A percentile compares a stretch with the other conserved stretches of the same genome.
Conservation (phyloP, 2,329 filamentous ascomycete genomes). For the Trichoderma endophyticum region DNA sequence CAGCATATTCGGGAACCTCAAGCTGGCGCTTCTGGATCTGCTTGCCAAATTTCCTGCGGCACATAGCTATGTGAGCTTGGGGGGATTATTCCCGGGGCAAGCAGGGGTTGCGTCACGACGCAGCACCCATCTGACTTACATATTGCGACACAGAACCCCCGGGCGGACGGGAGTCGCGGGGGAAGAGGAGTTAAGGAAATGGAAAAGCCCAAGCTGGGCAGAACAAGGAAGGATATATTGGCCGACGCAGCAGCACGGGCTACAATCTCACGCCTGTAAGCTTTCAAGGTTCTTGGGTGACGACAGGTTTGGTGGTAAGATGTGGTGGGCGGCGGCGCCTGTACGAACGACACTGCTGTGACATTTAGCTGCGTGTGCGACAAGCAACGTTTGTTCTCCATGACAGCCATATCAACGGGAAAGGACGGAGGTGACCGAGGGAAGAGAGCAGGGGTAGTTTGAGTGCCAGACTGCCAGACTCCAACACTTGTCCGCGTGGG, state of each 20-base stretch:
- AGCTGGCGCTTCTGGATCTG: constrained; percentile 99
- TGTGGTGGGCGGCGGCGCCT: constrained; percentile 2
- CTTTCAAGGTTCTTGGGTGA: background rate
- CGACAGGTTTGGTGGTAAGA: background rate
- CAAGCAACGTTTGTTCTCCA: background rate
- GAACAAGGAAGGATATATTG: constrained; percentile 6
- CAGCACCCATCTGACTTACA: constrained; percentile 32
- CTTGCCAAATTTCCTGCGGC: constrained; percentile 95
- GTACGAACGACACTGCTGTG: constrained; percentile 8
- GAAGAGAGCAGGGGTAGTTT: background rate
- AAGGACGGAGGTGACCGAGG: constrained; percentile 1
- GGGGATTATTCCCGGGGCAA: constrained; percentile 4
- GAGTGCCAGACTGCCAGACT: background rate
- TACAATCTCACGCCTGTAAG: constrained; percentile 4
- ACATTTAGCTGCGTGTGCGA: constrained; percentile 10
- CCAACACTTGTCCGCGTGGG: constrained; percentile 17
- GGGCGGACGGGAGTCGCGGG: constrained; percentile 14
- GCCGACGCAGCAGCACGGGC: background rate
- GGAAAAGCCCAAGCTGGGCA: constrained; percentile 3
- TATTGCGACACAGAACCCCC: constrained; percentile 28
- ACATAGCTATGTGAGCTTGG: constrained; percentile 16
- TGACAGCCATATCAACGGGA: background rate
- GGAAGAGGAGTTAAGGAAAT: constrained; percentile 9
- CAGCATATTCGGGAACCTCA: constrained; percentile 98
- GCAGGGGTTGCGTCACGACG: constrained; percentile 17